Base-by-base conservation (phyloP, 208 protist genomes). In the Leptomonas seymouri region DNA sequence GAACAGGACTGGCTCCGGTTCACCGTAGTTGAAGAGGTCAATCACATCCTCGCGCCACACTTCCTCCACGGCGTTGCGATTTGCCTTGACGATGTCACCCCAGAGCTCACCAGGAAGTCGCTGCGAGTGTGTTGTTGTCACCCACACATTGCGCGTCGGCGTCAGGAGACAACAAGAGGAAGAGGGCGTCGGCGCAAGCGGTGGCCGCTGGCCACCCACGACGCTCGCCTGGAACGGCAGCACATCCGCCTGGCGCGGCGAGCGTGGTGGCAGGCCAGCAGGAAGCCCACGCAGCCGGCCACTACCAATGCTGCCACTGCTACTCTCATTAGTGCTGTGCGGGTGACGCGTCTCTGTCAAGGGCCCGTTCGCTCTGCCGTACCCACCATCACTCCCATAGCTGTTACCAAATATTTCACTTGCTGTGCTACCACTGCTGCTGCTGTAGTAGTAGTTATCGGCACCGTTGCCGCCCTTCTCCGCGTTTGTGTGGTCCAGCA, bases 21-120 rank as follows among this genome's bases (percentile, higher is more conserved):
- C 64, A 20, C 67, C 69, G 49, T 77, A 80, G 57, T 87, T 87
- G 54, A 87, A 76, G 34, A 83, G 48, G 46, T 76, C 67, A 21
- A 84, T 21, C 27, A 87, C 69, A 53, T 87, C 82, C 27, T 70
- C 54, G 41, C 61, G 45, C 53, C 84, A 49, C 23, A 74, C 54
- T 2, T 71, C 44, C 50, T 60, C 66, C 50, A 87, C 54, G 31
- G 46, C 50, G 3, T 42, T 30, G 1, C 49, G 42, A 42, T 72
- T 59, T 3, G 42, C 21, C 4, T 16, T 70, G 6, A 81, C 39
- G 15, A 87, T 65, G 39, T 50, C 36, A 8, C 36, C 54, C 82
- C 82, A 87, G 16, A 79, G 45, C 58, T 78, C 76, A 7, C 82
- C 82, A 6, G 74, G 71, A 25, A 87, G 61, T 12, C 71, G 74